Base-by-base conservation (phyloP, 805 yeast genomes). In the Hanseniaspora jakobsenii region DNA sequence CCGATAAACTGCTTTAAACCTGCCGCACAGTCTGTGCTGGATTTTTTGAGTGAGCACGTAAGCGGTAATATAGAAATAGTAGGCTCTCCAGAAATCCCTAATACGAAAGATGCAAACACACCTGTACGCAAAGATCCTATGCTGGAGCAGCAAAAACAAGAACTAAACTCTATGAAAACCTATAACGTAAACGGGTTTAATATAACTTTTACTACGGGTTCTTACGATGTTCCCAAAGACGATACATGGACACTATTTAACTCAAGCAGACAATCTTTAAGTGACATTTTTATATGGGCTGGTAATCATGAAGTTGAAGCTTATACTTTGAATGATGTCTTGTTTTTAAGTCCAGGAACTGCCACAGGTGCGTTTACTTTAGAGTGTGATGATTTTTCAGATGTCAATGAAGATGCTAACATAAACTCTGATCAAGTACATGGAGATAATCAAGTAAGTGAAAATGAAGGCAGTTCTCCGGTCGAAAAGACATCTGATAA, bases 291-390 rank as follows among this genome's bases (percentile, higher is more conserved):
- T 51, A 67, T 91, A 12, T 85, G 91, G 81, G 96, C 97, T 12
- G 94, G 95, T 0, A 81, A 94, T 2, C 94, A 85, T 58, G 75
- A 77, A 51, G 93, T 85, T 4, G 97, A 89, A 57, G 95, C 96
- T 0, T 89, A 86, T 56, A 82, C 91, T 8, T 65, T 87, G 47
- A 97, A 86, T 51, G 94, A 93, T 18, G 84, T 83, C 61, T 84
- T 87, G 59, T 91, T 91, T 56, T 72, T 91, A n/a, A 89, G 84
- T 59, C 97, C 98, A 0, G 98, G 98, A 0, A 81, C 94, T 57
- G 94, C 94, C 32, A 87, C 96, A 0, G 98, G 98, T 21, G 95
- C 96, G 0, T 75, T 72, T 51, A 71, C 47, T 69, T 66, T 6
- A 70, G 67, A 2, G 75, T 7, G 10, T 10, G 78, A 71, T 2